phyloP scores from a whole-genome alignment of 1,139 yeast species.

The Candida sanyaensis region DNA sequence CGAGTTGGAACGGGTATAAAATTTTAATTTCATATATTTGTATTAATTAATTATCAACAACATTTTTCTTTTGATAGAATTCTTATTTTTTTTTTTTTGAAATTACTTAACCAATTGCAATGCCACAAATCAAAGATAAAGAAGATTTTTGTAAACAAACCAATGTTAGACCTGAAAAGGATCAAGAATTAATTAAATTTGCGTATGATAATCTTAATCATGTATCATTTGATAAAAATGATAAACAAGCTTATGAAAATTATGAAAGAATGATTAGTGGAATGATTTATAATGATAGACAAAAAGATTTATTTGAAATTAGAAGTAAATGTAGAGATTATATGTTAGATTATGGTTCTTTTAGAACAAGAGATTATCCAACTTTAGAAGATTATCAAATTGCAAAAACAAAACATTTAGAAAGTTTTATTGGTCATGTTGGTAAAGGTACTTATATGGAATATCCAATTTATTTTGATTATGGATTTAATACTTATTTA shows the following conservation, averaged over 20 bases:
- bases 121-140: constrained; percentile 14
- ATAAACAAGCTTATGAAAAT: constrained; percentile 19
- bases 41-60: too few species aligned
- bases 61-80: too few species aligned
- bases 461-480: constrained; percentile 58
- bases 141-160: constrained; percentile 16
- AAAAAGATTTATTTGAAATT: constrained; percentile 11
- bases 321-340: constrained; percentile 15
- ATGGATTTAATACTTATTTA: constrained; percentile 53
- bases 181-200: constrained; percentile 39
- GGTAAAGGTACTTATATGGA: constrained; percentile 45
- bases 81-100: too few species aligned
- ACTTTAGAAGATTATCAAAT: constrained; percentile 20
- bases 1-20: too few species aligned
- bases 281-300: constrained; percentile 16
- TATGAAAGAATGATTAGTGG: constrained; percentile 43
- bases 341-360: constrained; percentile 35
- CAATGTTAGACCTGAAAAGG: constrained; percentile 21
- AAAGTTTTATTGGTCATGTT: constrained; percentile 46
- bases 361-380: constrained; percentile 40
- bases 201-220: constrained; percentile 43
- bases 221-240: constrained; percentile 35
- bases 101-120: neutral
- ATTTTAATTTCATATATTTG: too few species aligned
- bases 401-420: constrained; percentile 38